Conservation (phyloP, 495 filamentous ascomycete species). For the Penicillium pancosmium region DNA sequence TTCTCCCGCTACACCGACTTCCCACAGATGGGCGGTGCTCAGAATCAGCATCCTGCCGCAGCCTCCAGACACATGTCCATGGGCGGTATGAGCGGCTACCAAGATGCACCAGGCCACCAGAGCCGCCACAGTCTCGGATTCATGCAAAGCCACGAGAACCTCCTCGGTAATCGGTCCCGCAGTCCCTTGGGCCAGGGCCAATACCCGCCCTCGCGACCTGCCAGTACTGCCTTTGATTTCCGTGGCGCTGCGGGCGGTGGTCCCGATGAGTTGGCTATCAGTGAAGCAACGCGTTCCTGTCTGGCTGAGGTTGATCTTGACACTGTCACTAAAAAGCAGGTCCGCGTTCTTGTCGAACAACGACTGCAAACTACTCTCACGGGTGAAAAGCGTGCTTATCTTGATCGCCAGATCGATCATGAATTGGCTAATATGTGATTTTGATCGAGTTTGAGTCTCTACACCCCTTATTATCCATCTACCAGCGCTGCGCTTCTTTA, state of each 20-base stretch:
- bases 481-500: constrained; percentile 17
- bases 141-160: constrained; percentile 63
- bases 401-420: constrained; percentile 89
- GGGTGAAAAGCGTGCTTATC: constrained; percentile 79
- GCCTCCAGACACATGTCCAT: constrained; percentile 63
- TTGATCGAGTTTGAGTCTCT: too few relatives aligned
- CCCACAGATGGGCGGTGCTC: constrained; percentile 36
- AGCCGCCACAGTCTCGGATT: constrained; percentile 52
- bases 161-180: constrained; percentile 56
- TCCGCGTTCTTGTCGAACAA: constrained; percentile 88
- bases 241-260: constrained; percentile 59
- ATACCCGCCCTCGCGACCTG: constrained; percentile 55
- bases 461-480: not conserved
- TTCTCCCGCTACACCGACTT: constrained; percentile 57
- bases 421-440: constrained; percentile 91
- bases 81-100: constrained; percentile 62
- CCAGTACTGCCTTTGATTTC: constrained; percentile 71
- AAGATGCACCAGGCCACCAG: constrained; percentile 46
- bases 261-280: constrained; percentile 71
- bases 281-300: constrained; percentile 79
- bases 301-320: constrained; percentile 92
- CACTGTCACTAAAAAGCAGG: constrained; percentile 97
- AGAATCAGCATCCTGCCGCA: constrained; percentile 24
- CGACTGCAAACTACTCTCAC: constrained; percentile 82
- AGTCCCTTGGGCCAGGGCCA: constrained; percentile 54